Conservation (phyloP, 306 rosid species). For the Quercus robur region DNA sequence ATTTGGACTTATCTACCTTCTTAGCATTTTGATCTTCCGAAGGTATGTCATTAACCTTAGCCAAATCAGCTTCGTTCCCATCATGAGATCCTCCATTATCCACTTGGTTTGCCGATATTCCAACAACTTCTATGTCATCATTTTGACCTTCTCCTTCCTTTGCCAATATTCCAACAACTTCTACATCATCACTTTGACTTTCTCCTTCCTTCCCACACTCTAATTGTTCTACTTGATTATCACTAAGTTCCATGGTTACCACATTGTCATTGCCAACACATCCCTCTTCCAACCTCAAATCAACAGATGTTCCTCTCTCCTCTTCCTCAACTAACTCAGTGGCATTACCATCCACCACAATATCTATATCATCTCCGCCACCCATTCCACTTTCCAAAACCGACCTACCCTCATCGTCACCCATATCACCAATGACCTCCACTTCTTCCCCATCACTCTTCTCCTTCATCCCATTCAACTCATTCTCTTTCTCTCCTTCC, state of each 20-base stretch:
- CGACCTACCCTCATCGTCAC: slow-evolving; percentile 22
- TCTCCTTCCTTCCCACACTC: slow-evolving; percentile 37
- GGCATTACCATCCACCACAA: slow-evolving; percentile 27
- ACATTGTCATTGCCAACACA: slow-evolving; percentile 26
- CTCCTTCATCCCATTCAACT: not conserved
- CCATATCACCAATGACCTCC: slow-evolving; percentile 20
- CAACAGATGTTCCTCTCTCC: slow-evolving; percentile 26
- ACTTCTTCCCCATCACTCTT: slow-evolving; percentile 39
- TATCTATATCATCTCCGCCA: slow-evolving; percentile 24
- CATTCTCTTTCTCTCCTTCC: slow-evolving; percentile 1
- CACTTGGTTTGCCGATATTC: slow-evolving; percentile 22
- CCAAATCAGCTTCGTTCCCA: slow-evolving; percentile 28
- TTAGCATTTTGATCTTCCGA: slow-evolving; percentile 24
- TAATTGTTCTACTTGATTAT: slow-evolving; percentile 41
- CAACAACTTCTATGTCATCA: slow-evolving; percentile 37
- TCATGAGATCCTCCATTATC: slow-evolving; percentile 40
- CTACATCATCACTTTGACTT: slow-evolving; percentile 34
- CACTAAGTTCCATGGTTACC: slow-evolving; percentile 28
- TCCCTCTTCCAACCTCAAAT: slow-evolving; percentile 38
- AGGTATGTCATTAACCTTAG: slow-evolving; percentile 30
- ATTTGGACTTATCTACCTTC: slow-evolving; percentile 30
- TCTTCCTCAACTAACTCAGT: slow-evolving; percentile 13
- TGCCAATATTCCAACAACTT: slow-evolving; percentile 22
- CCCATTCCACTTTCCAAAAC: slow-evolving; percentile 16
- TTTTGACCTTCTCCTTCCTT: slow-evolving; percentile 41